These are phyloP conservation scores for Paramecium biaurelia DNA, from an alignment of 73 alveolate genomes.

Conservation along the genomic window DNA sequence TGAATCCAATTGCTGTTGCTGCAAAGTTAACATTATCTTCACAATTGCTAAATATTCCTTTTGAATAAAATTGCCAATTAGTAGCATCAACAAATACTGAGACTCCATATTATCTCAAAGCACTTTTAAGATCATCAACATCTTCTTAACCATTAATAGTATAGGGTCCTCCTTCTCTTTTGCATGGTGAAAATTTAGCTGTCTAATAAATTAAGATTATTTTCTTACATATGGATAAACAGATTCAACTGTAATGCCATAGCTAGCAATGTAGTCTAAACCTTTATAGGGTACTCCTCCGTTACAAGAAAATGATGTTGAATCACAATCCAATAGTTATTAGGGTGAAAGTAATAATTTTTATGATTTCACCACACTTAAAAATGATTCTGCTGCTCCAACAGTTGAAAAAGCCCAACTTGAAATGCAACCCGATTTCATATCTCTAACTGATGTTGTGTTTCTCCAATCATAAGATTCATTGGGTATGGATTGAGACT, in stretches of 20 bases:
- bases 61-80: constrained; percentile 24
- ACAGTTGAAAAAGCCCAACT: constrained; percentile 85
- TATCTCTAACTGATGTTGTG: constrained; percentile 73
- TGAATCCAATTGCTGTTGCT: constrained; percentile 12
- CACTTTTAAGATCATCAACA: not conserved
- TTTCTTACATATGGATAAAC: constrained; percentile 53
- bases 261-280: constrained; percentile 56
- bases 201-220: not conserved
- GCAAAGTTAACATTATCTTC: not conserved
- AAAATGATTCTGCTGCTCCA: constrained; percentile 70
- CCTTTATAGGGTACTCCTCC: constrained; percentile 76
- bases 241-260: constrained; percentile 45
- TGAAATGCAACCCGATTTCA: constrained; percentile 69
- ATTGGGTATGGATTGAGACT: not conserved
- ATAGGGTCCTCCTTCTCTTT: not conserved
- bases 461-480: constrained; percentile 71
- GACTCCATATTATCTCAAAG: not conserved
- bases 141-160: constrained; percentile 13
- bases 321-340: constrained; percentile 86
- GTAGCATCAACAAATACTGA: constrained; percentile 38
- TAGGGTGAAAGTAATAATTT: constrained; percentile 56
- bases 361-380: constrained; percentile 47
- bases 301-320: constrained; percentile 68
- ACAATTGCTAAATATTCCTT: constrained; percentile 36
- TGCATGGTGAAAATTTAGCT: constrained; percentile 37